These are phyloP conservation scores for Pseudogymnoascus sp. DNA, from an alignment of 2,329 filamentous ascomycete genomes.

Conservation along the genomic window DNA sequence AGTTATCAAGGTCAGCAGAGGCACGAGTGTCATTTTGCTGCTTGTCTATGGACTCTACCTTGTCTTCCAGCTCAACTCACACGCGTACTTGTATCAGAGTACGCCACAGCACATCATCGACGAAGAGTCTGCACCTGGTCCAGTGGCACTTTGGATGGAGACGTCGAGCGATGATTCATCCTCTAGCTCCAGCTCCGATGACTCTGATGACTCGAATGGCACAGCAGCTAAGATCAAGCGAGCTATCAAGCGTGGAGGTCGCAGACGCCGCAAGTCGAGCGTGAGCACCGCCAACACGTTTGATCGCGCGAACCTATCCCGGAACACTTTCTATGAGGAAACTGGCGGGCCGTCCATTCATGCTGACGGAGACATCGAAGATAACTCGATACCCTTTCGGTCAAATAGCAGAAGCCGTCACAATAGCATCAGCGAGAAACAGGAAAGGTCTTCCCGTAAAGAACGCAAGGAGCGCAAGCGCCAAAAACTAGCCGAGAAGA, in stretches of 20 bases:
- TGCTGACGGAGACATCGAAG: not conserved
- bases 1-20: conserved; percentile 78
- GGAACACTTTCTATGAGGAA: conserved; percentile 13
- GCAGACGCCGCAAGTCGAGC: conserved; percentile 65
- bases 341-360: not conserved
- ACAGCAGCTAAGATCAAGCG: conserved; percentile 69
- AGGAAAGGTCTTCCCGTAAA: conserved; percentile 22
- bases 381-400: not conserved
- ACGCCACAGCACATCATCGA: conserved; percentile 90
- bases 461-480: conserved; percentile 30
- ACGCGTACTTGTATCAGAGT: conserved; percentile 85
- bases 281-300: conserved; percentile 17
- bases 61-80: conserved; percentile 84
- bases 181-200: conserved; percentile 59
- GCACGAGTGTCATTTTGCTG: conserved; percentile 76
- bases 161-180: conserved; percentile 55
- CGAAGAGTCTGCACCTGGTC: conserved; percentile 78
- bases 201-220: conserved; percentile 57
- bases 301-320: conserved; percentile 6
- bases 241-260: conserved; percentile 56
- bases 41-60: conserved; percentile 78
- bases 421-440: conserved; percentile 17
- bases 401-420: conserved; percentile 17
- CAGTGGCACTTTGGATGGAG: conserved; percentile 73
- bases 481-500: conserved; percentile 32